Evolutionary conservation across 495 filamentous ascomycete genomes (phyloP).

Genomic region (Patellaria atrata): DNA sequence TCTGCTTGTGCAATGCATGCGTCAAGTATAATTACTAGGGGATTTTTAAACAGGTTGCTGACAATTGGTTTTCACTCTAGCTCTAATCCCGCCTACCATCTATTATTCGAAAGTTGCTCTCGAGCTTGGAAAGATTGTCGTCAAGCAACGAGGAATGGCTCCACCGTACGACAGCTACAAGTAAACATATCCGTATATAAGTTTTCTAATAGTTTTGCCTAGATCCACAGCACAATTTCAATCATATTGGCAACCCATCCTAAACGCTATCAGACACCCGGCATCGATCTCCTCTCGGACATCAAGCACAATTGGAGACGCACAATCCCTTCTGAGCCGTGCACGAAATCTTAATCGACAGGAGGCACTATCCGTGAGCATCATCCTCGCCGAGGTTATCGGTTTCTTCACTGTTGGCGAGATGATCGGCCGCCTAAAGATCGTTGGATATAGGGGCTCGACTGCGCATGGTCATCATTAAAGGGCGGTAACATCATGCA

Average conservation of each 20-base stretch:
- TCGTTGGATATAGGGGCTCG: slow-evolving; percentile 67
- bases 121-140: slow-evolving; percentile 77
- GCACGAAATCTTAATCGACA: slow-evolving; percentile 53
- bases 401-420: slow-evolving; percentile 97
- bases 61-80: slow-evolving; percentile 33
- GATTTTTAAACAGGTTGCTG: slow-evolving; percentile 18
- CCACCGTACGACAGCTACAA: slow-evolving; percentile 60
- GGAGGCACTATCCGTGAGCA: slow-evolving; percentile 54
- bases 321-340: slow-evolving; percentile 40
- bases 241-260: slow-evolving; percentile 62
- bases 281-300: slow-evolving; percentile 28
- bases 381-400: slow-evolving; percentile 71
- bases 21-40: no score
- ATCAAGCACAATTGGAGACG: slow-evolving; percentile 30
- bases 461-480: slow-evolving; percentile 21
- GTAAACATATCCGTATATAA: slow-evolving; percentile 15
- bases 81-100: slow-evolving; percentile 66
- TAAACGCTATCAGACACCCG: slow-evolving; percentile 56
- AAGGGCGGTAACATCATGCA: not conserved
- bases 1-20: no score
- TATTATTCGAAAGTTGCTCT: slow-evolving; percentile 84
- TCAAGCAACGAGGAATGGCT: slow-evolving; percentile 76
- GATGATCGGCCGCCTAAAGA: slow-evolving; percentile 87
- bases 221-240: slow-evolving; percentile 74
- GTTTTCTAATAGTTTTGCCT: no score